Base-by-base conservation (phyloP, 305 asterid genomes). In the Fraxinus angustifolia region DNA sequence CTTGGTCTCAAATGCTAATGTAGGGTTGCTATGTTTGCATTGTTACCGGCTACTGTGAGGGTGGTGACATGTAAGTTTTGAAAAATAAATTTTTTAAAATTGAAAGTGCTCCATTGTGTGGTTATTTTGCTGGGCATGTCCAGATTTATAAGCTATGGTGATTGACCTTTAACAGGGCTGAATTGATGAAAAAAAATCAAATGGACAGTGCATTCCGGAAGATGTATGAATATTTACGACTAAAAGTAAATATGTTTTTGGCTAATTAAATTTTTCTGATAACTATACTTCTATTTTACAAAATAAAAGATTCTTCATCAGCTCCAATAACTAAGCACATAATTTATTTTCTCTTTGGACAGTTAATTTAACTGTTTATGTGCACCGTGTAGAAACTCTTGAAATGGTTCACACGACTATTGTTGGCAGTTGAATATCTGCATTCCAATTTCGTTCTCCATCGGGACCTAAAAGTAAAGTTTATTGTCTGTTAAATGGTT, bases 11-110 rank as follows among this genome's bases (percentile, higher is more conserved):
- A 82, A 82, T 78, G 82, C 74, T 78, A 70, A 82, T 82, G 77
- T 87, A 94, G 99, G 99, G 99, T 75, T 96, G 99, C 87, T 96
- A 93, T 86, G 99, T 96, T 79, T 96, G 99, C 90, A 96, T 96
- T 80, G 93, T 96, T 75, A 96, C 99, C 35, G 97, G 99, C 80
- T 94, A 96, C 89, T 96, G 99, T 72, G 99, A 96, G 87, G 98
- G 98, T 30, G 99, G 99, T 68, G 99, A 94, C 91, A 91, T 96
- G 99, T 96, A 89, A 92, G 97, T 88, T 77, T 72, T 78, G 30
- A 79, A 33, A 26, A 17, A 28, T 40, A 10, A 77, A 73, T 3
- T 0, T 33, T 73, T 11, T 76, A 40, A 33, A 56, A 8, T 34
- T 16, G 35, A 71, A 75, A 60, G 21, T 28, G 28, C 58, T 21